Conservation (phyloP, 108 stramenopile genomes). For the Pseudonitzschia delicatissima region DNA sequence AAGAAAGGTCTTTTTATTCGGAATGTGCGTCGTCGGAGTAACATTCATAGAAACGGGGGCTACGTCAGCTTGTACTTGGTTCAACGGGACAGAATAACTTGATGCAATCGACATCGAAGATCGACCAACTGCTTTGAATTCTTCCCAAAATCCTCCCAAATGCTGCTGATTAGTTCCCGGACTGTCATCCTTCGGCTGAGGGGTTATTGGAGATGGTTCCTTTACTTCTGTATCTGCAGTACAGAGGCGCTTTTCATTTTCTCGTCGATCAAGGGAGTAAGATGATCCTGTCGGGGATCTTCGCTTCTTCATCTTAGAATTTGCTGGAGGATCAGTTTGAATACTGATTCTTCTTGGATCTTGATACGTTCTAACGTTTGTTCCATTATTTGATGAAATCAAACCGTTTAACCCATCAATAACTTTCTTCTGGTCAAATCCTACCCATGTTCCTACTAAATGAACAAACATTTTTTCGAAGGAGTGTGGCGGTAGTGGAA, state of each 20-base stretch:
- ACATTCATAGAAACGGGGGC: not conserved
- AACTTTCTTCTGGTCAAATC: conserved; percentile 45
- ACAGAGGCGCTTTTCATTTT: not conserved
- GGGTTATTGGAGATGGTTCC: conserved; percentile 15
- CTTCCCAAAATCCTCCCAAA: conserved; percentile 2
- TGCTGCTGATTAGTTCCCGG: not conserved
- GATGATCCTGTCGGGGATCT: not conserved
- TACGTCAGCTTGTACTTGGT: not conserved
- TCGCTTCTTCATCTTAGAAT: not conserved
- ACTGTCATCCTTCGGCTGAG: not conserved
- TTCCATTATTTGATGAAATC: not conserved
- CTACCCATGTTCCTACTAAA: conserved; percentile 63
- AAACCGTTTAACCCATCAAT: conserved; percentile 2
- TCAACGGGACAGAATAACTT: not conserved
- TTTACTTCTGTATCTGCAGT: too few relatives aligned
- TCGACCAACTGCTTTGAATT: not conserved
- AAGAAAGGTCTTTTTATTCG: not conserved
- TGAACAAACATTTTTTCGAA: conserved; percentile 61
- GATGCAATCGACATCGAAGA: not conserved
- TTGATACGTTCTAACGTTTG: not conserved
- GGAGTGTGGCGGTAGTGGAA: conserved; percentile 41
- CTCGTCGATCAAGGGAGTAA: not conserved
- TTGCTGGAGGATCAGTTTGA: not conserved
- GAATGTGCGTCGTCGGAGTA: conserved; percentile 3
- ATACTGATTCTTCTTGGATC: not conserved